phyloP scores from a whole-genome alignment of 768 basidiomycete species.

The Paxillus involutus region DNA sequence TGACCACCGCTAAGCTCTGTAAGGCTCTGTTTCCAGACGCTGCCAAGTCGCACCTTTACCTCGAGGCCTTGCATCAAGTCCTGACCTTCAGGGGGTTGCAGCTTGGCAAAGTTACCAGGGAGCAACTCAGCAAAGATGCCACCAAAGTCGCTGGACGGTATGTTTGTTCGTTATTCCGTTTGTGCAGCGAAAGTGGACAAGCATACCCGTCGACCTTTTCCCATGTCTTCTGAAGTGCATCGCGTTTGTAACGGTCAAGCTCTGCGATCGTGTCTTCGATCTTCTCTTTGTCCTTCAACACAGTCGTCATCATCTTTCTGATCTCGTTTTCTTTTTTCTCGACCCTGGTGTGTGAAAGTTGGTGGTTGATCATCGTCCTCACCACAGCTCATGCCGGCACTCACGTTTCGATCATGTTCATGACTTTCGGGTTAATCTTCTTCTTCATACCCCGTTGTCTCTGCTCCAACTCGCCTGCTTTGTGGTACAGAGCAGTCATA shows the following conservation, averaged over 20 bases:
- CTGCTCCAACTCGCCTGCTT: slow-evolving; percentile 72
- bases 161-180: neutral
- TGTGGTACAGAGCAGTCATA: slow-evolving; percentile 55
- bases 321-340: slow-evolving; percentile 91
- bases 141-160: slow-evolving; percentile 78
- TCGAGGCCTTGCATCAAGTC: slow-evolving; percentile 95
- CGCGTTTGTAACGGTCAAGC: slow-evolving; percentile 91
- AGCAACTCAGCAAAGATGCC: slow-evolving; percentile 93
- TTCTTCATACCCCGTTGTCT: slow-evolving; percentile 88
- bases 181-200: neutral
- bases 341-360: slow-evolving; percentile 49
- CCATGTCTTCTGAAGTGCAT: slow-evolving; percentile 94
- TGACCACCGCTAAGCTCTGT: slow-evolving; percentile 98
- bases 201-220: slow-evolving; percentile 88
- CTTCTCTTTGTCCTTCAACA: slow-evolving; percentile 90
- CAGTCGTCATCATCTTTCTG: slow-evolving; percentile 84
- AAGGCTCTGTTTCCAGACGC: slow-evolving; percentile 96
- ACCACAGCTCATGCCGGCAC: slow-evolving; percentile 19
- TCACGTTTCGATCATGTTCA: slow-evolving; percentile 94
- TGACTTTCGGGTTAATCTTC: slow-evolving; percentile 93
- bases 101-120: slow-evolving; percentile 94
- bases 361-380: neutral
- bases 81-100: slow-evolving; percentile 90
- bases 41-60: slow-evolving; percentile 93
- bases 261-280: slow-evolving; percentile 93